Conservation (phyloP, 345 rosid genomes). For the Euphorbia lathyris region DNA sequence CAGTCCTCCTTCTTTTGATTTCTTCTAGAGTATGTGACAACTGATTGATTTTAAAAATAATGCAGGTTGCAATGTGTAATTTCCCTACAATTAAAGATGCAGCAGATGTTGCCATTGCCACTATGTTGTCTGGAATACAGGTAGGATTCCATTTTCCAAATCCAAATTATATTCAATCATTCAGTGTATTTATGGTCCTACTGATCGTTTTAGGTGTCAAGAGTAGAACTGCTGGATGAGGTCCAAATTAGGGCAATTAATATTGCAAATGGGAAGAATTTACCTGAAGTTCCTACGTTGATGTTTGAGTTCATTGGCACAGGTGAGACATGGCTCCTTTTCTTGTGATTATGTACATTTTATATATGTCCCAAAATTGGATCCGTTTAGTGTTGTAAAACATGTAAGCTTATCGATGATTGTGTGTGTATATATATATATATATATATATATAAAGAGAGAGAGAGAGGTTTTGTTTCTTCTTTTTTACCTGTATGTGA, state of each 20-base stretch:
- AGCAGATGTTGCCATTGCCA: constrained; percentile 91
- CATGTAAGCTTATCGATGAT: neutral
- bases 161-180: constrained; percentile 11
- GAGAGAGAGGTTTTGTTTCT: neutral
- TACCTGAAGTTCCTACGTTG: constrained; percentile 78
- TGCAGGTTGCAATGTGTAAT: constrained; percentile 93
- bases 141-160: constrained; percentile 31
- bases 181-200: constrained; percentile 17
- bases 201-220: constrained; percentile 57
- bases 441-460: too few species aligned
- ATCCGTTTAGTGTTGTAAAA: neutral
- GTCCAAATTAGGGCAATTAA: constrained; percentile 82
- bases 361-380: neutral
- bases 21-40: too few species aligned
- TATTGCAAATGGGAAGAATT: constrained; percentile 76
- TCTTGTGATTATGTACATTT: neutral
- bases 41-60: constrained; percentile 15
- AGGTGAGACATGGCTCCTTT: constrained; percentile 37
- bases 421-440: too few species aligned
- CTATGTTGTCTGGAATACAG: constrained; percentile 87
- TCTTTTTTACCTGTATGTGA: constrained; percentile 2
- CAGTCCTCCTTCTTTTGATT: too few species aligned
- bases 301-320: constrained; percentile 96
- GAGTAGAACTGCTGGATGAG: constrained; percentile 89
- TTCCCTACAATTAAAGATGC: constrained; percentile 92